These are phyloP conservation scores for Venturia nashicola DNA, from an alignment of 2,329 filamentous ascomycete genomes.

Conservation along the genomic window DNA sequence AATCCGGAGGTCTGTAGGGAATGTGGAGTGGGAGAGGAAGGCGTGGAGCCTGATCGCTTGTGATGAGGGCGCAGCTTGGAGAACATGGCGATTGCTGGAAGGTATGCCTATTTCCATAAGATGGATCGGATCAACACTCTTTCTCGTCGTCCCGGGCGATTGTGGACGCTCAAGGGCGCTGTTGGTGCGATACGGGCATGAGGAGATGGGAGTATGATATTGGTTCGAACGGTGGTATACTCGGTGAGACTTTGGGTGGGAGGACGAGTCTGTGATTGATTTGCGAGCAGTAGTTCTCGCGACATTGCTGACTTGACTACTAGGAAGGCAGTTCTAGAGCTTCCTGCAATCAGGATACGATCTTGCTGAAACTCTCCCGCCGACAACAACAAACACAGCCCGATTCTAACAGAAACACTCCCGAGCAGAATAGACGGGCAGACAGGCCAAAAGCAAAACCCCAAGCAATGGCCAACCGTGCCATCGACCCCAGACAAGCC, in stretches of 20 bases:
- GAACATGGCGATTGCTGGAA: slow-evolving; percentile 17
- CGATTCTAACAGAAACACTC: not conserved
- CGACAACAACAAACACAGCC: not conserved
- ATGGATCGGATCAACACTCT: not conserved
- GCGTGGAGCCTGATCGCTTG: slow-evolving; percentile 24
- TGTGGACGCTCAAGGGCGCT: not conserved
- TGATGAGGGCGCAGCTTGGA: slow-evolving; percentile 26
- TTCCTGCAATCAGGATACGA: too few relatives aligned
- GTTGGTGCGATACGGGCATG: not conserved
- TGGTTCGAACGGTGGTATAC: not conserved
- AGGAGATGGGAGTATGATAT: not conserved
- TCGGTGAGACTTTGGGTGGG: not conserved
- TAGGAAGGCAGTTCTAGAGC: too few relatives aligned
- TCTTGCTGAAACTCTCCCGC: not conserved
- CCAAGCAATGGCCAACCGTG: not conserved
- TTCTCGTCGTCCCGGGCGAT: not conserved
- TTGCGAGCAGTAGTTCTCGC: not conserved
- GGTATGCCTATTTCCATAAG: not conserved
- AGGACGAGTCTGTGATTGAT: not conserved
- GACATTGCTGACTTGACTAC: not conserved
- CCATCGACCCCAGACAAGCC: not conserved
- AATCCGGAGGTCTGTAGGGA: slow-evolving; percentile 15
- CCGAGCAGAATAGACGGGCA: too few relatives aligned
- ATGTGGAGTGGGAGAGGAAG: slow-evolving; percentile 22
- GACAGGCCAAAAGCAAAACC: not conserved